A percentile compares a stretch with the other conserved stretches of the same genome.
phyloP scores from a whole-genome alignment of 768 basidiomycete species.

The Auriscalpium orientale region DNA sequence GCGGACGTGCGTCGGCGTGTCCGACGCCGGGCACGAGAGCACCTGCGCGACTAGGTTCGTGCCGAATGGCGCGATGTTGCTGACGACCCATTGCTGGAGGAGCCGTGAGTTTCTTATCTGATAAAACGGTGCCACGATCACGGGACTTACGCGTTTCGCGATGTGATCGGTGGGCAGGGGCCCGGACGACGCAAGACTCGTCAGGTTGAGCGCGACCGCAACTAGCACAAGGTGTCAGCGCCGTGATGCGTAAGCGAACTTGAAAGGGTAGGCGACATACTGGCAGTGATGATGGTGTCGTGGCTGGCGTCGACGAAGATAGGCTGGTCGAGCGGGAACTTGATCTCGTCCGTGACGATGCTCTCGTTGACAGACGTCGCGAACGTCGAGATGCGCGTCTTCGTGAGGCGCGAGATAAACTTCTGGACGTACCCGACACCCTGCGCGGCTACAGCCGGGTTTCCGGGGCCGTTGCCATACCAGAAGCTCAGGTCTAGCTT shows the following conservation, averaged over 20 bases:
- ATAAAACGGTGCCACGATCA: not conserved
- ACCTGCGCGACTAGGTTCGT: conserved; percentile 43
- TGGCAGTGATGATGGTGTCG: conserved; percentile 36
- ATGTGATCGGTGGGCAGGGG: conserved; percentile 34
- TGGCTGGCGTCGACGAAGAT: conserved; percentile 41
- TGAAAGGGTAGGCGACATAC: conserved; percentile 16
- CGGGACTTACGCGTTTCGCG: conserved; percentile 19
- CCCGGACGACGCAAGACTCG: conserved; percentile 32
- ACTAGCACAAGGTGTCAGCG: conserved; percentile 15
- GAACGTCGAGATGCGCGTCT: conserved; percentile 28
- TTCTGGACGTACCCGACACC: conserved; percentile 37
- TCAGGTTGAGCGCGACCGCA: conserved; percentile 38
- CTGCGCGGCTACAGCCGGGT: conserved; percentile 31
- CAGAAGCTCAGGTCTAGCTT: conserved; percentile 22
- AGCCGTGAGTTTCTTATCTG: not conserved
- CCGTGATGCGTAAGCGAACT: not conserved
- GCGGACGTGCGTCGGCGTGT: conserved; percentile 29
- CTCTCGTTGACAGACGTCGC: conserved; percentile 41
- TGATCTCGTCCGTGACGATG: conserved; percentile 31
- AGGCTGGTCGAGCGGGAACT: conserved; percentile 29
- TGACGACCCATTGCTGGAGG: conserved; percentile 26
- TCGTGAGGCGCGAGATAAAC: conserved; percentile 34
- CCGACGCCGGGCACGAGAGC: conserved; percentile 28
- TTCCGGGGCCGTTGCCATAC: conserved; percentile 36
- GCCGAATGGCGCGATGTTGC: conserved; percentile 39